Base-by-base conservation (phyloP, 768 basidiomycete species). In the Kwoniella mangroviensis region DNA sequence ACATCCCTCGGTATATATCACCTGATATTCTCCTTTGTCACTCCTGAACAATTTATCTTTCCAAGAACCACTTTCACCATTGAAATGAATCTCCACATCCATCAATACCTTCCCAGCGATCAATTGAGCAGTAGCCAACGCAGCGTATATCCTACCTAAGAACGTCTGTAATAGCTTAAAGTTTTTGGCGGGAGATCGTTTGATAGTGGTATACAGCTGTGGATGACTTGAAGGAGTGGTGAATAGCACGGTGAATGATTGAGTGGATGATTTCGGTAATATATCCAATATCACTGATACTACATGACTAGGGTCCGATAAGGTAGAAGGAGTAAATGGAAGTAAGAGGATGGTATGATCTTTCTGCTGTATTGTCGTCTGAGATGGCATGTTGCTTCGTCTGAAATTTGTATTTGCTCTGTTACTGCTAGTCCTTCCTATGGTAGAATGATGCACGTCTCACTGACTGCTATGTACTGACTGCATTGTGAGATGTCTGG, bases 71-170 rank as follows among this genome's bases (percentile, higher is more conserved):
- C n/a, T 64, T 84, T 82, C 67, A 85, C 86, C 89, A 60, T 87
- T 86, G 68, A 96, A 86, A 56, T 92, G 83, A 15, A 96, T 91
- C 75, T 92, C 90, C 58, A 96, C 85, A 64, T 90, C 86, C 86
- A 94, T 87, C 67, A 92, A 85, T 52, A 93, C 84, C 71, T 88
- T 90, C 79, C 88, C 88, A 75, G 86, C 81, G 45, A 87, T 86
- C 52, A 89, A 87, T 75, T 87, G 89, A 15, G 90, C 90, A n/a
- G 92, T 91, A 73, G 91, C 90, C 10, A 78, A 54, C 19, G 65
- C 63, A 2, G 92, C 91, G 82, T 98, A 97, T 49, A 92, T 88
- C 77, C 88, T 90, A 0, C 92, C 92, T 71, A 98, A 86, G 56
- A 95, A 86, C 11, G 87, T 84, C 84, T 95, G 92, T 2, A 94